Evolutionary conservation across 2,329 filamentous ascomycete genomes (phyloP).

Genomic region (Cyphellophora attinorum): DNA sequence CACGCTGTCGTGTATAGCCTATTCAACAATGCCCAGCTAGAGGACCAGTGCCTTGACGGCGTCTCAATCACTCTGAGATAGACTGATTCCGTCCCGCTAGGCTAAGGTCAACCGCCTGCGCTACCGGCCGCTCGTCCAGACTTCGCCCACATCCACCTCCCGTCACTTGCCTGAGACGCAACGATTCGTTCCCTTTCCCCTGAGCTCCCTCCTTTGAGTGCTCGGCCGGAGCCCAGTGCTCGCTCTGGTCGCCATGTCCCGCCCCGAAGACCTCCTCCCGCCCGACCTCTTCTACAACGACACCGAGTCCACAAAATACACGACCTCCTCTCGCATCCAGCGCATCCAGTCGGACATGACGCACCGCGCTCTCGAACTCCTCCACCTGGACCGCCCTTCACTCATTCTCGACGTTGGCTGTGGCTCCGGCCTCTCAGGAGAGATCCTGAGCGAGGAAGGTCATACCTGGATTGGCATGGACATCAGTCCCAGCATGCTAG

Average conservation of each 20-base stretch:
- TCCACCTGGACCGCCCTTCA: conserved; percentile 68
- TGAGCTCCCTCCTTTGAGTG: too few species aligned
- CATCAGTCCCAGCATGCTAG: conserved; percentile 91
- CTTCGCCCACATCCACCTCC: too few species aligned
- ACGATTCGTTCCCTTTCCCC: too few species aligned
- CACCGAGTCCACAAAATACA: conserved; percentile 91
- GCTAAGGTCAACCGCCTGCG: too few species aligned
- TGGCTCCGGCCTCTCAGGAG: conserved; percentile 85
- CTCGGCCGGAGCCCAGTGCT: too few species aligned
- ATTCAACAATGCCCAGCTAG: too few species aligned
- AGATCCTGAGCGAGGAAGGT: conserved; percentile 76
- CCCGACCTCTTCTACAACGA: conserved; percentile 98
- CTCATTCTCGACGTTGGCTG: conserved; percentile 95
- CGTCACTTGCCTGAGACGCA: too few species aligned
- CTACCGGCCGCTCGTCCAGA: too few species aligned
- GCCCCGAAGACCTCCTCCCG: conserved; percentile 91
- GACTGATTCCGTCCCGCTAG: too few species aligned
- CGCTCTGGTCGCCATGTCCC: conserved; percentile 81
- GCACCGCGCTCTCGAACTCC: conserved; percentile 80
- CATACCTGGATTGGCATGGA: conserved; percentile 98
- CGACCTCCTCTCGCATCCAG: conserved; percentile 87
- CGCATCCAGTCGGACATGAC: conserved; percentile 95
- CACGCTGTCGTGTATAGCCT: too few species aligned
- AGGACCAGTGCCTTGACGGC: too few species aligned
- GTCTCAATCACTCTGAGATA: too few species aligned